phyloP scores from a whole-genome alignment of 129 eudicot genomes.

The Mikania micrantha region DNA sequence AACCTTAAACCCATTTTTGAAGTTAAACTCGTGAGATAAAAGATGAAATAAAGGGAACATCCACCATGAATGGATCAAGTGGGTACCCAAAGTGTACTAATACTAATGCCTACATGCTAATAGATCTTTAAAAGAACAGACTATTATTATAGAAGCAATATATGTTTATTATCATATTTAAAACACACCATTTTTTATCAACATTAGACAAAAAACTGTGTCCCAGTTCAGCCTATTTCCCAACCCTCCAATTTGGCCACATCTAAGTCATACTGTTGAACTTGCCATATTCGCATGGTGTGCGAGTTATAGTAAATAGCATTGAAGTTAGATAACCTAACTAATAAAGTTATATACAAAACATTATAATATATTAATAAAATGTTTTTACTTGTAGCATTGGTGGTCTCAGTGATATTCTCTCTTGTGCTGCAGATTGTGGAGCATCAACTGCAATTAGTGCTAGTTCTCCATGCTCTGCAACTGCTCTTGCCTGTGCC shows the following conservation, averaged over 20 bases:
- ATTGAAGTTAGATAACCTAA: background rate
- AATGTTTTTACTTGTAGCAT: slow-evolving; percentile 67
- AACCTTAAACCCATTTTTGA: background rate
- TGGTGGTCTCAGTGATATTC: slow-evolving; percentile 81
- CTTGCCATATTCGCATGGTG: background rate
- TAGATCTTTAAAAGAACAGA: background rate
- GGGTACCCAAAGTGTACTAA: background rate
- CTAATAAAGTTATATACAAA: background rate
- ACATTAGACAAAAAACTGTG: background rate
- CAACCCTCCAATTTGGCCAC: background rate
- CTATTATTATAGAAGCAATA: background rate
- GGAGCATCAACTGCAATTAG: slow-evolving; percentile 82
- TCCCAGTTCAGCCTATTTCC: background rate
- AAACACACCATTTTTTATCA: background rate
- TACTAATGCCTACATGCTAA: background rate
- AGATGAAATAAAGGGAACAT: slow-evolving; percentile 4
- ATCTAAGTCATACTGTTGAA: slow-evolving; percentile 2
- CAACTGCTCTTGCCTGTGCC: slow-evolving; percentile 72
- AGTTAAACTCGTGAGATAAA: background rate
- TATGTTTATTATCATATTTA: background rate
- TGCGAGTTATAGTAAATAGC: background rate
- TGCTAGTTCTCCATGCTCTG: slow-evolving; percentile 95
- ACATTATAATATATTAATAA: background rate
- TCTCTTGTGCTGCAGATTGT: slow-evolving; percentile 63
- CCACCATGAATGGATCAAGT: background rate